phyloP scores from a whole-genome alignment of 768 basidiomycete species.

The Tylopilus felleus region DNA sequence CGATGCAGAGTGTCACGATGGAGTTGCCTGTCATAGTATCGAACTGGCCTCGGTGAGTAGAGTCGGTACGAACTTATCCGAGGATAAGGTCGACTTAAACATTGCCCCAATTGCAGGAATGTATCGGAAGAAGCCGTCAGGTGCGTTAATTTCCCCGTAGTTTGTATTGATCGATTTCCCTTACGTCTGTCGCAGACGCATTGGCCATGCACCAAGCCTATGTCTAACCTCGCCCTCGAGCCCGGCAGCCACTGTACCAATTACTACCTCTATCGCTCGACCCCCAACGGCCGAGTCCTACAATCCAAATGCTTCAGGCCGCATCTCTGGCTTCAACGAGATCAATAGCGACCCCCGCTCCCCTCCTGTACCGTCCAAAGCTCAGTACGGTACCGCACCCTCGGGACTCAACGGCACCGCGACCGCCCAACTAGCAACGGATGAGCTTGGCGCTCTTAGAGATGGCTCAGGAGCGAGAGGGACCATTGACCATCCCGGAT shows the following conservation, averaged over 20 bases:
- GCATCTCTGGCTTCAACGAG: constrained; percentile 11
- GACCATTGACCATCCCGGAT: constrained; percentile 31
- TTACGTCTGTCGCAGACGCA: constrained; percentile 36
- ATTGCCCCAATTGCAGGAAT: constrained; percentile 38
- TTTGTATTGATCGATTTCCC: background rate
- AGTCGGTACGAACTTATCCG: background rate
- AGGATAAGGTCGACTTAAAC: background rate
- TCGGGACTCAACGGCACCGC: constrained; percentile 18
- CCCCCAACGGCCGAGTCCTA: constrained; percentile 22
- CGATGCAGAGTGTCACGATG: constrained; percentile 59
- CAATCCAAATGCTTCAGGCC: constrained; percentile 6
- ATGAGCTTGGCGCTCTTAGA: constrained; percentile 23
- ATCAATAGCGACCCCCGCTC: constrained; percentile 1
- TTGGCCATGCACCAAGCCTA: constrained; percentile 44
- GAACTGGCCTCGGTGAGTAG: constrained; percentile 76
- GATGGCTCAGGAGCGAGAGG: constrained; percentile 11
- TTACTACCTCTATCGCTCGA: constrained; percentile 22
- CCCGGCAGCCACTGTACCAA: constrained; percentile 30
- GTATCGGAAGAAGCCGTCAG: constrained; percentile 72
- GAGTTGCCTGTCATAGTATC: constrained; percentile 80
- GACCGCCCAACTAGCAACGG: constrained; percentile 9
- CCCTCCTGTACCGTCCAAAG: constrained; percentile 11
- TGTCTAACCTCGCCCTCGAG: constrained; percentile 29
- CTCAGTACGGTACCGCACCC: constrained; percentile 32
- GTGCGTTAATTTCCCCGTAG: constrained; percentile 15